Evolutionary conservation across 1,284 basidiomycete species (phyloP), one percentile per base, ranked within the genome.

Genomic region (Cryptococcus neoformans): DNA sequence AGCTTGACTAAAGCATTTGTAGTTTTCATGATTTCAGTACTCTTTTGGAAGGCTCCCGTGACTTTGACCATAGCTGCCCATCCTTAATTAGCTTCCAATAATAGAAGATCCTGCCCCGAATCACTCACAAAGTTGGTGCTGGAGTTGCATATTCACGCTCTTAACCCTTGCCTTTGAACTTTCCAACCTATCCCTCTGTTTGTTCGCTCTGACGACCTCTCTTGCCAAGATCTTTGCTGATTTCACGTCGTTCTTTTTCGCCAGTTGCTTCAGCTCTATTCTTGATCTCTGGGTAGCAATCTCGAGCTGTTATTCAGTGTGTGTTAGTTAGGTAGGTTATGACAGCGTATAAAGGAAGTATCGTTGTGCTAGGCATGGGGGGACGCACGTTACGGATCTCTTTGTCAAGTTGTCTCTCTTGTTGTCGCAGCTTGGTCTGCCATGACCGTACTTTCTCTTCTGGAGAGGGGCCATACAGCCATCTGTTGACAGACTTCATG

Each of bases 1-100:
- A 99, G 81, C 72, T 87, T 93, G 68, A 99, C 82, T 47, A 99
- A 83, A 49, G 87, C 81, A 78, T 97, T 99, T 4, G 94, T 95
- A 38, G 94, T 82, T 79, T 91, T 99, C 95, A 99, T 99, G 62
- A 99, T 98, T 78, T 99, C 95, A 1, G 95, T 94, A 9, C 92
- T 95, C 78, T 94, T 98, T 79, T 97, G 93, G 66, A 99, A 81
- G 21, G 92, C 86, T 7, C 96, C 96, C 2, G 96, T 98, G 44
- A 99, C 92, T 80, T 99, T 99, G 67, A 88, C 81, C 89, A 98
- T 92, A 0, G 96, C 96, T 98, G 40, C 21, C n/a, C 28, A 28
- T 28, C 28, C 17, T 16, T 21, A n/a, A 36, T 56, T 45, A 51
- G 52, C 55, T 28, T 17, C 39, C 17, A 53, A 9, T 36, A 14